These are phyloP conservation scores for Fragaria ananassa DNA, from an alignment of 306 rosid species.

Conservation along the genomic window DNA sequence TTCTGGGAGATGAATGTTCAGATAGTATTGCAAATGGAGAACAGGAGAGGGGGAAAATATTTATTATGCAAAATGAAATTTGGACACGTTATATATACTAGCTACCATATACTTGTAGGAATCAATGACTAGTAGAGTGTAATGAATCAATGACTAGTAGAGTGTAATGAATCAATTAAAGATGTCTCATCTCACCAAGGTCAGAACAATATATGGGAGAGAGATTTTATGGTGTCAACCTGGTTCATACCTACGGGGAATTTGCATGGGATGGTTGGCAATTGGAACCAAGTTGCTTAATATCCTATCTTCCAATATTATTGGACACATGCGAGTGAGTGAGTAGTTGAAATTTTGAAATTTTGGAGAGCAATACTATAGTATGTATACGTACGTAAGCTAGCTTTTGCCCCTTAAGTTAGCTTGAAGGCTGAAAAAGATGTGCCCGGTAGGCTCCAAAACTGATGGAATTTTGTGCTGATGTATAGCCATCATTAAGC, in stretches of 20 bases:
- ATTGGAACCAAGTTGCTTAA: conserved; percentile 6
- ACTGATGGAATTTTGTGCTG: too few relatives aligned
- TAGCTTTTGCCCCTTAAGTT: too few relatives aligned
- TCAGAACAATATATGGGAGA: not conserved
- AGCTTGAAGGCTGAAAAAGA: too few relatives aligned
- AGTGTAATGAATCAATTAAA: not conserved
- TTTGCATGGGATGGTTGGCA: conserved; percentile 1
- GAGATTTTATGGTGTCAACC: not conserved
- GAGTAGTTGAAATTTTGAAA: too few relatives aligned
- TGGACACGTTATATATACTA: not conserved
- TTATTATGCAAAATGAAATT: not conserved
- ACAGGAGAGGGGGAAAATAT: not conserved
- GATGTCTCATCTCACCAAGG: not conserved
- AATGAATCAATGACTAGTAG: not conserved
- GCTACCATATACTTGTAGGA: not conserved
- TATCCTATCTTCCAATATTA: not conserved
- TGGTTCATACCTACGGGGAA: not conserved
- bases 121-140: not conserved
- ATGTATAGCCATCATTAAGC: too few relatives aligned
- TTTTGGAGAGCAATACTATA: too few relatives aligned
- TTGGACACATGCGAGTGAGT: not conserved
- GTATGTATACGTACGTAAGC: too few relatives aligned
- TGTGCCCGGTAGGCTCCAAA: too few relatives aligned
- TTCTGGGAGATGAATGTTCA: not conserved
- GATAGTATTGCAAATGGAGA: not conserved